Evolutionary conservation across 495 filamentous ascomycete genomes (phyloP), one percentile per base, ranked within the genome.

Genomic region (Neurospora cerealis): DNA sequence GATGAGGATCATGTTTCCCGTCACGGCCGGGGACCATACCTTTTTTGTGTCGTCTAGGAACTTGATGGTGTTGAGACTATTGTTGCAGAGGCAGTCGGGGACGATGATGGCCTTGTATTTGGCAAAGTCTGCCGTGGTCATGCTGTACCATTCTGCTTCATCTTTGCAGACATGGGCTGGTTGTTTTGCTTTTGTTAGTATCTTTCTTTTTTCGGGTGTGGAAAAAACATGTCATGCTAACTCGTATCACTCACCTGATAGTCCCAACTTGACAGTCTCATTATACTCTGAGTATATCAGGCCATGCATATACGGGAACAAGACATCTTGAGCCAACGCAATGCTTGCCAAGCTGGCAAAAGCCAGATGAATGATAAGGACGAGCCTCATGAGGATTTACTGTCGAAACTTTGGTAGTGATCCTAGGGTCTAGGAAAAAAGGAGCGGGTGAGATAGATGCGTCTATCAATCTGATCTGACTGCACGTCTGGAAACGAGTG

Each of bases 31-130:
- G 19, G 77, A 78, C 79, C 79, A 81, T 7, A 70, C 69, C 11
- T 69, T 72, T 44, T 79, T 81, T 28, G 77, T 81, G 34, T 79
- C 78, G 37, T 81, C 74, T 21, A 81, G 73, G 71, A 81, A 81
- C 69, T 76, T 73, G 71, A 80, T 75, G 19, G 73, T 75, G 70
- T 28, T 75, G 32, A 79, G 48, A 69, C 75, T 77, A 10, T 73
- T 76, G 48, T 79, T 78, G 75, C 79, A 79, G 24, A 74, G 62
- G 60, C 75, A 76, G 48, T 81, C 79, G 15, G 78, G 75, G 21
- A 81, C 66, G 44, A 81, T 74, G 69, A 81, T 79, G 9, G 77
- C 78, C 71, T 80, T 79, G 74, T 81, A 82, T 54, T 77, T 74
- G 54, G 77, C 77, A 76, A 79, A 78, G 71, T 80, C 74, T 54